Evolutionary conservation across 2,329 filamentous ascomycete genomes (phyloP), one percentile per base, ranked within the genome.

Genomic region (Penicillium janthinellum): DNA sequence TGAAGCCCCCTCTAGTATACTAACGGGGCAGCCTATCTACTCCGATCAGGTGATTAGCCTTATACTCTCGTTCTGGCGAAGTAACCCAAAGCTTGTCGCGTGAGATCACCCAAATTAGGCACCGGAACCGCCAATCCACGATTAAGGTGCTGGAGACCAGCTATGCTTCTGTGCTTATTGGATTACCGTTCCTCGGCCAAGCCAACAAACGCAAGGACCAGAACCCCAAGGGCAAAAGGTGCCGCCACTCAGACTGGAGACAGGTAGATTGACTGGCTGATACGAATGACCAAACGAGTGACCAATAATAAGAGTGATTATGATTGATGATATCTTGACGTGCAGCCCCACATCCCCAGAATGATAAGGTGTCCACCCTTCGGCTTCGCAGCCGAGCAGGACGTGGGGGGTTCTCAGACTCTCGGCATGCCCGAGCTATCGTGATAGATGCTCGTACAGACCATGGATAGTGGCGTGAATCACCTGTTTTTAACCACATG

Each of bases 41-140:
- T 56, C 54, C 54, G 54, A 56, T 56, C 54, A 56, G 54, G 45
- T 56, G 54, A 56, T 17, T 25, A 50, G 44, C 45, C 38, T 34
- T 17, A 41, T 50, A 39, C 11, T 42, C 54, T 35, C 35, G 50
- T 42, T 20, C 31, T 38, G 54, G 44, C 35, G 31, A 50, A 39
- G 45, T 37, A 50, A 56, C 45, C 45, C 54, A 48, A 48, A 28
- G n/a, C 51, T 28, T 34, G 15, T 37, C 44, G 54, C 42, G 37
- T 56, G 25, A 35, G 22, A 25, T 50, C 35, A 25, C 44, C 54
- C 37, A 51, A 42, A 49, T 28, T 2, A 56, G 54, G 47, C 47
- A 49, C 47, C 34, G 28, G 31, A 49, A 10, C 47, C 47, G 28
- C 35, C 31, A 10, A 35, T 12, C 47, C n/a, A 49, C 28, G 28